Conservation (phyloP, 768 basidiomycete genomes). For the Gloeophyllum trabeum region DNA sequence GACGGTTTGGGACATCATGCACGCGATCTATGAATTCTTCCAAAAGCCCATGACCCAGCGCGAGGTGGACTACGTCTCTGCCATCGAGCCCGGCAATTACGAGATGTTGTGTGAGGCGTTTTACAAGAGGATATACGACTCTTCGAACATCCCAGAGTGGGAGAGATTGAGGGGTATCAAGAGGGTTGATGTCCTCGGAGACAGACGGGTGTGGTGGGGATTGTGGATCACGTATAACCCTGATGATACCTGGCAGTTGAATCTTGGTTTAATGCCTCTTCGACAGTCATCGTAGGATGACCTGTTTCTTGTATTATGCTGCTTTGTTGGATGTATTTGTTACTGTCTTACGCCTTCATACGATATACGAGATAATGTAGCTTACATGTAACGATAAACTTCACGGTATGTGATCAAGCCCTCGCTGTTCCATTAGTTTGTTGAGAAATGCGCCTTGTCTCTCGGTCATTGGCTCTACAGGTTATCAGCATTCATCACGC, state of each 20-base stretch:
- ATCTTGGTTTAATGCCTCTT: constrained; percentile 32
- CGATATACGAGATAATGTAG: no score
- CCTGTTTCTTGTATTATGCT: no score
- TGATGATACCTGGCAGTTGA: constrained; percentile 31
- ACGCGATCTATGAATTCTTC: constrained; percentile 38
- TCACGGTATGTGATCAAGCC: no score
- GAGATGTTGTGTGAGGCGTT: constrained; percentile 16
- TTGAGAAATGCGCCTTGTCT: no score
- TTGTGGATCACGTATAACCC: constrained; percentile 15
- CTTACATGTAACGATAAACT: no score
- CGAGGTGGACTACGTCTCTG: constrained; percentile 15
- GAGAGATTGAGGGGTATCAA: constrained; percentile 27
- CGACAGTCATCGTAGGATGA: constrained; percentile 1
- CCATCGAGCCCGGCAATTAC: constrained; percentile 11
- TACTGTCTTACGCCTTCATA: no score
- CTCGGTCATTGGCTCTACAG: no score
- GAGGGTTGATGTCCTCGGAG: constrained; percentile 40
- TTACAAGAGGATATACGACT: constrained; percentile 23
- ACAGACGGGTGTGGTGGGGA: constrained; percentile 33
- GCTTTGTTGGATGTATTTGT: no score
- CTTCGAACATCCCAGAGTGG: constrained; percentile 26
- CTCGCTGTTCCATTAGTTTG: no score
- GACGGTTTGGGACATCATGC: constrained; percentile 33
- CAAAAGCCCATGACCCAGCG: constrained; percentile 25
- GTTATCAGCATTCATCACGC: no score